These are phyloP conservation scores for Silene noctiflora DNA, from an alignment of 179 eudicot species.

Conservation along the genomic window DNA sequence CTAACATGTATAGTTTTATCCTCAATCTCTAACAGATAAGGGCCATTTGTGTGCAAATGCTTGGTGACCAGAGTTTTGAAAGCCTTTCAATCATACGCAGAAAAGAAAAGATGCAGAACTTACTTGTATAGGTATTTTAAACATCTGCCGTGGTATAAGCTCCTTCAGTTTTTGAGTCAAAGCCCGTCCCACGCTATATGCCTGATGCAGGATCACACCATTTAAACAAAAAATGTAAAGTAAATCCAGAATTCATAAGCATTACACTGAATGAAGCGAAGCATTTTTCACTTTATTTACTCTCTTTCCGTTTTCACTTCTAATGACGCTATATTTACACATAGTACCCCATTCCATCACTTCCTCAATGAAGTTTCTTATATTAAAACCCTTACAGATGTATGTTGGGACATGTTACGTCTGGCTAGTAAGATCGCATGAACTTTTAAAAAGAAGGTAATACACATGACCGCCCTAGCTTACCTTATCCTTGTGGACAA, in stretches of 20 bases:
- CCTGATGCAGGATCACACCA: conserved; percentile 39
- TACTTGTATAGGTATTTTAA: conserved; percentile 97
- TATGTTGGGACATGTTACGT: too few species aligned
- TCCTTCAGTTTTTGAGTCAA: conserved; percentile 93
- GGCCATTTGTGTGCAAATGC: too few species aligned
- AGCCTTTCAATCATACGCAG: neutral
- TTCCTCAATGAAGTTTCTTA: too few species aligned
- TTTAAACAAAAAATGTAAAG: neutral
- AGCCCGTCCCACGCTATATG: conserved; percentile 90
- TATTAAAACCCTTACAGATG: too few species aligned
- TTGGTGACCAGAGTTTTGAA: too few species aligned
- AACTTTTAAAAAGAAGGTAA: neutral
- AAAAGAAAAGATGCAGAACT: conserved; percentile 16
- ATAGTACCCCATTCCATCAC: too few species aligned
- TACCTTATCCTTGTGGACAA: conserved; percentile 97
- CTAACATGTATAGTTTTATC: too few species aligned
- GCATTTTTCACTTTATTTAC: neutral
- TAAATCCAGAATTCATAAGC: neutral
- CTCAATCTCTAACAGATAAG: too few species aligned
- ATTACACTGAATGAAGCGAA: too few species aligned
- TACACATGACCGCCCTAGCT: conserved; percentile 2
- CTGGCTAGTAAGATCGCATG: neutral
- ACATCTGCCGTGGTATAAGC: conserved; percentile 96
- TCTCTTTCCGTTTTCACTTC: too few species aligned
- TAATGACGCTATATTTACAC: too few species aligned